phyloP scores from a whole-genome alignment of 768 basidiomycete species.

The Boletus patriciae region DNA sequence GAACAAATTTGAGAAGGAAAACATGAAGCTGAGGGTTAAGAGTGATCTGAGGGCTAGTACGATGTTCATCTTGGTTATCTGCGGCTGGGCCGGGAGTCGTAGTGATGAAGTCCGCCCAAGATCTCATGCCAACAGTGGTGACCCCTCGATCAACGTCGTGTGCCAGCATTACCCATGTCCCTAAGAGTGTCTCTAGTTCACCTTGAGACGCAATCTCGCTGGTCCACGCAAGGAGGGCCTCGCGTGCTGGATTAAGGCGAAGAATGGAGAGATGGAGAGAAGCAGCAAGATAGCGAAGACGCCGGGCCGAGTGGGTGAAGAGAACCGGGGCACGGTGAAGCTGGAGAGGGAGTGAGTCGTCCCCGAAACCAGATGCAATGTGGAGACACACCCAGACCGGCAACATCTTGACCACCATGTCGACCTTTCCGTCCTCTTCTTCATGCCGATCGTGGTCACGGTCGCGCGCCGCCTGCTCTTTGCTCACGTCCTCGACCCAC shows the following conservation, averaged over 20 bases:
- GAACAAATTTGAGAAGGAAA: conserved; percentile 51
- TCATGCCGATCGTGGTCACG: conserved; percentile 7
- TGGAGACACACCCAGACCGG: conserved; percentile 82
- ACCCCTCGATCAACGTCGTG: conserved; percentile 73
- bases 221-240: conserved; percentile 52
- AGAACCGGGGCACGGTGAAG: conserved; percentile 84
- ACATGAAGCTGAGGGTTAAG: conserved; percentile 35
- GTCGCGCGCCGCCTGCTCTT: conserved; percentile 42
- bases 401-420: conserved; percentile 55
- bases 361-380: background rate
- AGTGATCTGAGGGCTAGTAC: conserved; percentile 18
- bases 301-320: conserved; percentile 76
- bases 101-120: conserved; percentile 49
- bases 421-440: conserved; percentile 19
- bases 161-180: conserved; percentile 70
- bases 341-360: conserved; percentile 40
- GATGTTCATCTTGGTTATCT: conserved; percentile 3
- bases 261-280: conserved; percentile 67
- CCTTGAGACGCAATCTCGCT: conserved; percentile 47
- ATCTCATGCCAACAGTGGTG: conserved; percentile 45
- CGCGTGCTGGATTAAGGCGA: conserved; percentile 47
- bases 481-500: conserved; percentile 60
- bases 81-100: conserved; percentile 3
- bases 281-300: conserved; percentile 62
- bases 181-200: conserved; percentile 58